phyloP scores from a whole-genome alignment of 345 rosid genomes.

The Odontarrhena argentea region DNA sequence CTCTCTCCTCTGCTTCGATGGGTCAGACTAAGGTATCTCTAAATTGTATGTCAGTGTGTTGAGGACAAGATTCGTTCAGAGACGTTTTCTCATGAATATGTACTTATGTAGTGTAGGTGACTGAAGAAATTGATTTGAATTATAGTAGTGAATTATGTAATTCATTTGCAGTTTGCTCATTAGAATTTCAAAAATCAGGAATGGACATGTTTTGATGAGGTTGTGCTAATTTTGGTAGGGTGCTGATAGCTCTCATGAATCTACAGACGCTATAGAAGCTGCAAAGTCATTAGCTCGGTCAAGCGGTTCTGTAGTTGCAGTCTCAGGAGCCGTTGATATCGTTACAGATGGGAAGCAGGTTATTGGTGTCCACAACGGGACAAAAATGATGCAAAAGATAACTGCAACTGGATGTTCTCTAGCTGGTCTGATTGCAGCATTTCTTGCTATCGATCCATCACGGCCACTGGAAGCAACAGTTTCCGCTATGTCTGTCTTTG shows the following conservation, averaged over 20 bases:
- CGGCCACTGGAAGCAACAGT: conserved; percentile 73
- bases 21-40: conserved; percentile 57
- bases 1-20: conserved; percentile 63
- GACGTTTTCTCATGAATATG: not conserved
- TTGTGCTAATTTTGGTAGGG: conserved; percentile 46
- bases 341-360: conserved; percentile 70
- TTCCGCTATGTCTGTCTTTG: conserved; percentile 76
- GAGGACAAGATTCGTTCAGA: not conserved
- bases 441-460: conserved; percentile 63
- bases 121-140: conserved; percentile 16
- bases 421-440: conserved; percentile 77
- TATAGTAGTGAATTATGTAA: not conserved
- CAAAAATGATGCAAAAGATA: conserved; percentile 80
- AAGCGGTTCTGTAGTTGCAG: conserved; percentile 69
- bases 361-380: conserved; percentile 72
- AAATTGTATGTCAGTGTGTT: not conserved
- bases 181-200: not conserved
- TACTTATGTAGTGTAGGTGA: not conserved
- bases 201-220: not conserved
- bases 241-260: conserved; percentile 75
- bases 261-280: conserved; percentile 77
- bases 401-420: conserved; percentile 88
- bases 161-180: not conserved
- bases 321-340: conserved; percentile 77
- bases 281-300: conserved; percentile 73